Percentiles rank a stretch among this genome's conserved stretches.
Evolutionary conservation across 352 stramenopile species (phyloP).

Genomic region (Phytophthora pinifolia): DNA sequence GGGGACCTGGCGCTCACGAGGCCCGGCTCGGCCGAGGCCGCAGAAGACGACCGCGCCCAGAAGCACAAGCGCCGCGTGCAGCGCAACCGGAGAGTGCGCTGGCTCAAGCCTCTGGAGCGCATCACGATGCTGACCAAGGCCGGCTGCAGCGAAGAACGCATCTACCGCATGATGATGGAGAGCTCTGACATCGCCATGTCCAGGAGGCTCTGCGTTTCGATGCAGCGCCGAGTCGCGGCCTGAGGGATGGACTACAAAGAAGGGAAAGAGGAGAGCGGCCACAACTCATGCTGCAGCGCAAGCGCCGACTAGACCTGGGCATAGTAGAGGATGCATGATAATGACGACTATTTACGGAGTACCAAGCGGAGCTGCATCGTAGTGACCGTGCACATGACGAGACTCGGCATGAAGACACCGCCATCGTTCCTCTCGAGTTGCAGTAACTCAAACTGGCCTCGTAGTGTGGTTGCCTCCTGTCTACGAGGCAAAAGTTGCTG

Average conservation of each 20-base stretch:
- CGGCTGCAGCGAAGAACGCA: constrained; percentile 55
- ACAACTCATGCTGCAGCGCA: not conserved
- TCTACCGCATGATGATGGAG: constrained; percentile 70
- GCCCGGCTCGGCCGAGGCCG: not conserved
- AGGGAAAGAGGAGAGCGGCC: too few relatives aligned
- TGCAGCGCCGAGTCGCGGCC: constrained; percentile 21
- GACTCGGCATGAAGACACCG: too few relatives aligned
- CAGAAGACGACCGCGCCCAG: constrained; percentile 11
- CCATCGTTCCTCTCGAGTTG: not conserved
- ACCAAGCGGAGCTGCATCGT: not conserved
- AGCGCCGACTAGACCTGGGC: constrained; percentile 8
- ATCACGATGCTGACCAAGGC: constrained; percentile 61
- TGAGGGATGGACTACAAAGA: not conserved
- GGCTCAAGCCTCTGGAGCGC: constrained; percentile 61
- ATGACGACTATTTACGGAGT: constrained; percentile 27
- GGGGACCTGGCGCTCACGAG: constrained; percentile 26
- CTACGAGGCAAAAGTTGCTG: too few relatives aligned
- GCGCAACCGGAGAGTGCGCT: constrained; percentile 34
- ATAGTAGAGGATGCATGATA: constrained; percentile 22
- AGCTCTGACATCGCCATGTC: constrained; percentile 66
- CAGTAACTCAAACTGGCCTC: not conserved
- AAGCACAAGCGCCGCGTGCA: constrained; percentile 20
- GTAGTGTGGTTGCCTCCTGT: not conserved
- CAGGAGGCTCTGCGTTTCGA: constrained; percentile 34
- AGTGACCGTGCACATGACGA: too few relatives aligned